A percentile compares a stretch with the other conserved stretches of the same genome.
Evolutionary conservation across 164 flowering plant genomes (phyloP).

Genomic region (Vitis labrusca): DNA sequence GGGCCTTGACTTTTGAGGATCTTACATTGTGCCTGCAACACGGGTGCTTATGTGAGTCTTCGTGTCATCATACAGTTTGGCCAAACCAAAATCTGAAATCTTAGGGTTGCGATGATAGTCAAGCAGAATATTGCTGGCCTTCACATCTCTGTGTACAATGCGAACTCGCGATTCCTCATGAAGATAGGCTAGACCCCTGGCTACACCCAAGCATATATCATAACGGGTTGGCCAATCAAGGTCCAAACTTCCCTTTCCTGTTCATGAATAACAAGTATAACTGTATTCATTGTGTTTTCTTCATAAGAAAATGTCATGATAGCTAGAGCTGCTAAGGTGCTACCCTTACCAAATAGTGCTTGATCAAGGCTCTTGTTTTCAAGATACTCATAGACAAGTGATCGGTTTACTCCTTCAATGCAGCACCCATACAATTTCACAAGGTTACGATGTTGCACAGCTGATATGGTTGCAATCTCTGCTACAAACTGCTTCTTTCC

Average conservation of each 20-base stretch:
- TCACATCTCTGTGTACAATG: constrained; percentile 79
- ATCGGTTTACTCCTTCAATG: constrained; percentile 60
- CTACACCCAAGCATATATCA: constrained; percentile 67
- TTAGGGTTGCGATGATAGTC: constrained; percentile 58
- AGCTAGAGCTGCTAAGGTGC: background rate
- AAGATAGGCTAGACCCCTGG: constrained; percentile 77
- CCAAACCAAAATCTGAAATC: constrained; percentile 74
- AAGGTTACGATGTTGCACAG: constrained; percentile 81
- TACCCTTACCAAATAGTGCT: constrained; percentile 61
- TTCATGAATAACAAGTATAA: constrained; percentile 5
- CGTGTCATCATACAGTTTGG: constrained; percentile 65
- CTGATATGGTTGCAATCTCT: constrained; percentile 80
- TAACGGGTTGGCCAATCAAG: constrained; percentile 64
- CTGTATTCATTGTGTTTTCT: background rate
- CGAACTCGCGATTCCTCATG: constrained; percentile 75
- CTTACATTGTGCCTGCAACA: constrained; percentile 71
- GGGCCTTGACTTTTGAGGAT: background rate
- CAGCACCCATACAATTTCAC: constrained; percentile 84
- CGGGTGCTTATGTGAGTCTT: constrained; percentile 65
- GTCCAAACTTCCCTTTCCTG: constrained; percentile 45
- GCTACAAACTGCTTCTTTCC: constrained; percentile 72
- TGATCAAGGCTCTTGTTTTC: constrained; percentile 79
- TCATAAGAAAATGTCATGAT: background rate
- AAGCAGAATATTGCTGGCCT: constrained; percentile 81
- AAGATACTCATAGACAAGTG: constrained; percentile 78